phyloP scores from a whole-genome alignment of 2,329 filamentous ascomycete genomes.

The Westerdykella sp. region DNA sequence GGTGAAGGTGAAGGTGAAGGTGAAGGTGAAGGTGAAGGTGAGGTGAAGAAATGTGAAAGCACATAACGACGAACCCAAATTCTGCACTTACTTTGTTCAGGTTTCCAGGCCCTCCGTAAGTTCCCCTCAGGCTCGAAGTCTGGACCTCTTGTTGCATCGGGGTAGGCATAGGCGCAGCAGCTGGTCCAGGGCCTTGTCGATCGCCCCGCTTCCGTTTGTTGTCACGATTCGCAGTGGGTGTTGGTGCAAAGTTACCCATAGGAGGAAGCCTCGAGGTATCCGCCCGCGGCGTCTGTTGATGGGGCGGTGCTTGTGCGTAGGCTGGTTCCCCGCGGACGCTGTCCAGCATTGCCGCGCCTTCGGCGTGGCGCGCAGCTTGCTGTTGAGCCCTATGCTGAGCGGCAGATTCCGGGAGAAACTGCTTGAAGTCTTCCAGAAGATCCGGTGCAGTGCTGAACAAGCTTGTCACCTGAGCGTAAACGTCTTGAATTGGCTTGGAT shows the following conservation, averaged over 20 bases:
- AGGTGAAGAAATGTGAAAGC: not conserved
- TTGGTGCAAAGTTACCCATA: conserved; percentile 87
- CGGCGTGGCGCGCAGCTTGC: conserved; percentile 58
- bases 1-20: too few species aligned
- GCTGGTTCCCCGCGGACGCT: conserved; percentile 51
- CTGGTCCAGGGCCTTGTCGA: conserved; percentile 46
- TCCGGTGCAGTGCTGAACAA: conserved; percentile 91
- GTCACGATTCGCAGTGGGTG: conserved; percentile 76
- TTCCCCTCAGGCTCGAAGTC: conserved; percentile 27
- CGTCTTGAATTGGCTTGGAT: conserved; percentile 96
- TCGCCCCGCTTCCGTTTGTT: conserved; percentile 76
- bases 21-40: not conserved
- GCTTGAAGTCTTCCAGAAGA: conserved; percentile 95
- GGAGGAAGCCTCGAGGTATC: conserved; percentile 63
- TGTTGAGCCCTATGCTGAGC: conserved; percentile 54
- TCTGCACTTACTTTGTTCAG: conserved; percentile 26
- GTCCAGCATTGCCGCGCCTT: conserved; percentile 62
- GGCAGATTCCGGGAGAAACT: conserved; percentile 89
- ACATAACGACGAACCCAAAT: not conserved
- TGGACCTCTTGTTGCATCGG: conserved; percentile 29
- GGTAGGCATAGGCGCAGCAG: conserved; percentile 35
- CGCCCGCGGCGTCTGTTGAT: conserved; percentile 44
- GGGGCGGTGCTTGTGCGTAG: conserved; percentile 39
- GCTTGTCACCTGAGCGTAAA: conserved; percentile 92
- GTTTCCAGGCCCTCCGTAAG: conserved; percentile 22